Conservation (phyloP, 2,329 filamentous ascomycete genomes). For the Leptographium flavum region DNA sequence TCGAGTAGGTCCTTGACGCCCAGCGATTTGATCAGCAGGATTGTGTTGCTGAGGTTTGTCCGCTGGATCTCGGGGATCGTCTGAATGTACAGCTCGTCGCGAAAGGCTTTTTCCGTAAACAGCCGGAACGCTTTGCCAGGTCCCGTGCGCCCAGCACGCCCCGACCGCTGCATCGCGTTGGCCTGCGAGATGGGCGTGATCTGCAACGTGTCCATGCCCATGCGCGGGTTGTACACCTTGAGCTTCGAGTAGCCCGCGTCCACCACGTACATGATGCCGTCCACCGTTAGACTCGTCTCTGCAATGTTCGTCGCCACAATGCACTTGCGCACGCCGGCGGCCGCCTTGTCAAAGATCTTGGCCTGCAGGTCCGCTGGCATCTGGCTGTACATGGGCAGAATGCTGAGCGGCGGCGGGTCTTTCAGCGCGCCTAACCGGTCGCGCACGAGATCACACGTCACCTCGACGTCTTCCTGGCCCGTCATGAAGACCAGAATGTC, state of each 20-base stretch:
- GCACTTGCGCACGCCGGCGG: slow-evolving; percentile 85
- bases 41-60: slow-evolving; percentile 89
- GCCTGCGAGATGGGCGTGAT: slow-evolving; percentile 97
- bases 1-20: slow-evolving; percentile 89
- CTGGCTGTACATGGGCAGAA: slow-evolving; percentile 96
- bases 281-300: slow-evolving; percentile 92
- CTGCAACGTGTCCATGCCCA: slow-evolving; percentile 98
- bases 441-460: slow-evolving; percentile 83
- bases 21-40: slow-evolving; percentile 83
- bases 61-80: slow-evolving; percentile 97
- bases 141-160: slow-evolving; percentile 84
- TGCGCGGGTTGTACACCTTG: slow-evolving; percentile 96
- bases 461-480: slow-evolving; percentile 95
- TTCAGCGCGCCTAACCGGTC: slow-evolving; percentile 81
- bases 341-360: slow-evolving; percentile 89
- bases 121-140: slow-evolving; percentile 91
- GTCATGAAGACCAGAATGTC: slow-evolving; percentile 99
- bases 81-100: slow-evolving; percentile 90
- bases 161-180: slow-evolving; percentile 85
- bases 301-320: slow-evolving; percentile 98
- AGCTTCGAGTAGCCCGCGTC: slow-evolving; percentile 93
- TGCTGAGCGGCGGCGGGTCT: slow-evolving; percentile 86
- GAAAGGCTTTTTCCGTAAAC: slow-evolving; percentile 87
- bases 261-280: slow-evolving; percentile 98
- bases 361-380: slow-evolving; percentile 97